A percentile compares a stretch with the other conserved stretches of the same genome.
Evolutionary conservation across 1,284 basidiomycete species (phyloP).

Genomic region (Cutaneotrichosporon cavernicola): DNA sequence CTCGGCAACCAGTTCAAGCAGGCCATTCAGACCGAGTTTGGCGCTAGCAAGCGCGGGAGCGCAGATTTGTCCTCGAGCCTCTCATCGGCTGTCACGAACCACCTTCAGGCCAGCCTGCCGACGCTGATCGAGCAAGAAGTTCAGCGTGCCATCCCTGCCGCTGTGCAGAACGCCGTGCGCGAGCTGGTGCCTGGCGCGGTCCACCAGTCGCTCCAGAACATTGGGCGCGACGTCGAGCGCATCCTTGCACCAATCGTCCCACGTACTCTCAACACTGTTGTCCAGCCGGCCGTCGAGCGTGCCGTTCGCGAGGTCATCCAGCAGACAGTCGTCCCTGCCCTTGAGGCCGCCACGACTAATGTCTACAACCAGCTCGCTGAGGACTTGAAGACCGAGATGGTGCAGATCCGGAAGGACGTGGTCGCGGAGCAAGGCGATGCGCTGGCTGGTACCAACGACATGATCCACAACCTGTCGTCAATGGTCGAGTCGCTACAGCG

Average conservation of each 20-base stretch:
- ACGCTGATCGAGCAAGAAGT: conserved; percentile 30
- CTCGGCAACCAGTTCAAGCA: conserved; percentile 29
- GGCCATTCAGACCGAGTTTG: conserved; percentile 11
- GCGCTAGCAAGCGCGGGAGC: background rate
- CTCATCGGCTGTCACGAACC: conserved; percentile 28
- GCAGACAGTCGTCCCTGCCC: conserved; percentile 34
- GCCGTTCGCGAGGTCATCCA: conserved; percentile 33
- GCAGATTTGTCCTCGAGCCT: conserved; percentile 15
- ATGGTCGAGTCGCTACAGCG: conserved; percentile 33
- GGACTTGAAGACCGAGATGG: conserved; percentile 44
- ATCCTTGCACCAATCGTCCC: conserved; percentile 29
- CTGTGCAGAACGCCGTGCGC: conserved; percentile 26
- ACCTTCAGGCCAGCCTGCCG: conserved; percentile 30
- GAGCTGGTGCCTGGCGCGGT: conserved; percentile 28
- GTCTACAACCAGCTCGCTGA: conserved; percentile 35
- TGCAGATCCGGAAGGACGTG: conserved; percentile 37
- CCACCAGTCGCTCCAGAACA: conserved; percentile 27
- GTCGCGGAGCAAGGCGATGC: conserved; percentile 26
- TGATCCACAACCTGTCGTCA: conserved; percentile 28
- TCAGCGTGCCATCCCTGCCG: conserved; percentile 31
- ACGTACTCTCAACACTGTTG: conserved; percentile 29
- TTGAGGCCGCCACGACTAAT: conserved; percentile 24
- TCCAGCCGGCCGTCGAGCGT: conserved; percentile 36
- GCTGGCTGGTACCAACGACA: conserved; percentile 20
- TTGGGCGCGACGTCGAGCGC: conserved; percentile 35